A percentile compares a stretch with the other conserved stretches of the same genome.
Evolutionary conservation across 176 grass and related monocot species (phyloP).

Genomic region (Miscanthus lutarioriparius): DNA sequence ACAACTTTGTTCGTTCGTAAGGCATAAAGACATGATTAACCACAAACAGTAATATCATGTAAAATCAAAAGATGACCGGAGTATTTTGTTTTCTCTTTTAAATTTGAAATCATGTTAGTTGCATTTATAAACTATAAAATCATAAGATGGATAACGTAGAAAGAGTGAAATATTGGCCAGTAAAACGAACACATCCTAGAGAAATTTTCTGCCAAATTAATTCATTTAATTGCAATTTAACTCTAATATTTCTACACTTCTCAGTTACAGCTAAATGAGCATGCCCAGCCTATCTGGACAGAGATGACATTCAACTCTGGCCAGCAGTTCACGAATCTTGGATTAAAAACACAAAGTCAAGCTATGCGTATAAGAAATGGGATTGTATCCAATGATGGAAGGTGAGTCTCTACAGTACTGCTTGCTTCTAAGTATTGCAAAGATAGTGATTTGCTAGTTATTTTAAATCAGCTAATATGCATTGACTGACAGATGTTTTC

Average conservation of each 20-base stretch:
- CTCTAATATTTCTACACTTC: constrained; percentile 33
- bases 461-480: constrained; percentile 12
- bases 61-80: not conserved
- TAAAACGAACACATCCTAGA: constrained; percentile 3
- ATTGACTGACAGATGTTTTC: constrained; percentile 35
- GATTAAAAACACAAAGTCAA: constrained; percentile 49
- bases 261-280: constrained; percentile 97
- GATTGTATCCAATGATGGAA: constrained; percentile 63
- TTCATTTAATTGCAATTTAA: constrained; percentile 2
- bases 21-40: constrained; percentile 10
- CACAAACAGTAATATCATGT: not conserved
- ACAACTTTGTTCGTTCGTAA: not conserved
- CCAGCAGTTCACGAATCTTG: constrained; percentile 46
- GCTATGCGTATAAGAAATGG: constrained; percentile 59
- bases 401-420: constrained; percentile 46
- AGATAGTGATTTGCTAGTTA: not conserved
- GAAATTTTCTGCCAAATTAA: not conserved
- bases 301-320: constrained; percentile 58
- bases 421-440: constrained; percentile 1
- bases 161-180: not conserved
- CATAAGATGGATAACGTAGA: constrained; percentile 5
- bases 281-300: constrained; percentile 91
- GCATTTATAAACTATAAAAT: not conserved
- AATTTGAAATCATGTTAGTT: constrained; percentile 13
- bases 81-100: not conserved